Conservation (phyloP, 1,139 yeast species). For the Taiozyma onychis region DNA sequence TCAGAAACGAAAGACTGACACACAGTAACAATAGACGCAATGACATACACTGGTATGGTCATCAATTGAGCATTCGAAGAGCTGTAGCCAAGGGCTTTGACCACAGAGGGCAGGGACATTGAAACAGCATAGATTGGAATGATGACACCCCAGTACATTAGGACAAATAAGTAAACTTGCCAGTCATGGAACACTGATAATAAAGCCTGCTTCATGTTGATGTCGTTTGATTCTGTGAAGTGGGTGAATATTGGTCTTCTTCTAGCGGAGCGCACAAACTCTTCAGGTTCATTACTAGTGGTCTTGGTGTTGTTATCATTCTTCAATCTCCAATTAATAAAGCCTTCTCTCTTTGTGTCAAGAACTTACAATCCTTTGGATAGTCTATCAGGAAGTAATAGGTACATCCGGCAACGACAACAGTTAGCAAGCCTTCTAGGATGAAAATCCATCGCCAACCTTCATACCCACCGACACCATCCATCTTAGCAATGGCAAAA, state of each 20-base stretch:
- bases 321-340: conserved; percentile 40
- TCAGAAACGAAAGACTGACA: conserved; percentile 28
- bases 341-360: conserved; percentile 41
- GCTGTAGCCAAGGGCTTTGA: conserved; percentile 27
- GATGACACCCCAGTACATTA: conserved; percentile 15
- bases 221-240: conserved; percentile 12
- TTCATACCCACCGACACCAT: conserved; percentile 28
- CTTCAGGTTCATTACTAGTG: conserved; percentile 1
- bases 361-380: conserved; percentile 42
- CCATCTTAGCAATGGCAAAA: conserved; percentile 31
- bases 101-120: conserved; percentile 24
- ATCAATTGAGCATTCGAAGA: conserved; percentile 27
- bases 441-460: conserved; percentile 62
- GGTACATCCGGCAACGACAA: conserved; percentile 41
- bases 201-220: conserved; percentile 9
- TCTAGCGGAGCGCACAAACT: conserved; percentile 8
- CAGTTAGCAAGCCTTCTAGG: conserved; percentile 50
- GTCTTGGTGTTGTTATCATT: conserved; percentile 16
- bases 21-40: conserved; percentile 29
- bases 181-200: conserved; percentile 14
- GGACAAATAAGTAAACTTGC: conserved; percentile 15
- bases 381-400: conserved; percentile 45
- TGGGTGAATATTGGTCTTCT: conserved; percentile 7
- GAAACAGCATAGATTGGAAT: conserved; percentile 19
- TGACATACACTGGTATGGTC: conserved; percentile 31